Evolutionary conservation across 345 rosid species (phyloP).

Genomic region (Punica granatum): DNA sequence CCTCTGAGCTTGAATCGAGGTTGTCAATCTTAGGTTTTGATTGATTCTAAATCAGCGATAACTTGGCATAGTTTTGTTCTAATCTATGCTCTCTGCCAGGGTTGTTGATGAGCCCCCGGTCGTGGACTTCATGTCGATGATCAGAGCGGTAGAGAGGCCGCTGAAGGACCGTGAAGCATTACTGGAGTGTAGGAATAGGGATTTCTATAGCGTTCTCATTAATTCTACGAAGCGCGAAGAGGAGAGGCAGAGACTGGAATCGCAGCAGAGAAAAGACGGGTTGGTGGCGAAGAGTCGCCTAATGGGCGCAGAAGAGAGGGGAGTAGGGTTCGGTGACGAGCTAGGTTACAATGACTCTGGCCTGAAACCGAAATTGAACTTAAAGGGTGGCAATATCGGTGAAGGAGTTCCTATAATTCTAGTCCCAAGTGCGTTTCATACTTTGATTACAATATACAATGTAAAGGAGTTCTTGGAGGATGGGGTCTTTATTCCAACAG

Average conservation of each 20-base stretch:
- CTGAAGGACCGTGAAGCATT: slow-evolving; percentile 67
- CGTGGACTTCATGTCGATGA: slow-evolving; percentile 26
- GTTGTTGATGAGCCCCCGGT: slow-evolving; percentile 11
- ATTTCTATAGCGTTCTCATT: slow-evolving; percentile 68
- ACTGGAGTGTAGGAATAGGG: slow-evolving; percentile 64
- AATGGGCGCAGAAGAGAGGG: slow-evolving; percentile 83
- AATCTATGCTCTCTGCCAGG: neutral
- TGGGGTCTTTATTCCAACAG: slow-evolving; percentile 74
- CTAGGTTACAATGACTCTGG: slow-evolving; percentile 41
- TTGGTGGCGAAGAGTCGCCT: slow-evolving; percentile 81
- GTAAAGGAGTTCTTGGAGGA: slow-evolving; percentile 94
- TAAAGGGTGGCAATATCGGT: slow-evolving; percentile 74
- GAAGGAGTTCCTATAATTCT: slow-evolving; percentile 93
- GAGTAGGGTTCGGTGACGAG: slow-evolving; percentile 59
- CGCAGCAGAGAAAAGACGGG: slow-evolving; percentile 93
- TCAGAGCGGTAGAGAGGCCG: slow-evolving; percentile 57
- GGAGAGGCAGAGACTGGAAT: slow-evolving; percentile 83
- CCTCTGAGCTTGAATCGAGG: neutral
- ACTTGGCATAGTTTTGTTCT: no score
- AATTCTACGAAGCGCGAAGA: slow-evolving; percentile 76
- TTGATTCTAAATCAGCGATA: neutral
- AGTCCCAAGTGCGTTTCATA: slow-evolving; percentile 91
- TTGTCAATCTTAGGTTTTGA: neutral
- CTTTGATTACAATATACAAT: slow-evolving; percentile 79
- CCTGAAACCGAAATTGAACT: slow-evolving; percentile 52